Conservation (phyloP, 2,329 filamentous ascomycete genomes). For the Trichoderma polysporum region DNA sequence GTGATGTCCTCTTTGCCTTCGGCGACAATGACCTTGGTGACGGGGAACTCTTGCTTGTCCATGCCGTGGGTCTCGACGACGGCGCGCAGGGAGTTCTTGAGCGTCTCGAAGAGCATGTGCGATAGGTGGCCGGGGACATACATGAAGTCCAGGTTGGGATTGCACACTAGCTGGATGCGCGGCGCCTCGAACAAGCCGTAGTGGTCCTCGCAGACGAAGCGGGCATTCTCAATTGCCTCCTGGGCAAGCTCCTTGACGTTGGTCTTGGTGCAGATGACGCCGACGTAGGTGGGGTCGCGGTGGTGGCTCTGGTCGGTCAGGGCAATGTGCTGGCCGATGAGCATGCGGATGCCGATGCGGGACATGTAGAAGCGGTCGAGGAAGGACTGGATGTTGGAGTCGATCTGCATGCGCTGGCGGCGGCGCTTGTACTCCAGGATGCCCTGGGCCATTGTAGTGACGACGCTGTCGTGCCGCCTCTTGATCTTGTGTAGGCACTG, state of each 20-base stretch:
- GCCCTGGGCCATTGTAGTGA: constrained; percentile 96
- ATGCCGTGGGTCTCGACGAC: constrained; percentile 94
- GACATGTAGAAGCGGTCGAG: constrained; percentile 99
- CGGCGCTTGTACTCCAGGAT: constrained; percentile 98
- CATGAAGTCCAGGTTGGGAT: constrained; percentile 95
- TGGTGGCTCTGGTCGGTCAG: constrained; percentile 90
- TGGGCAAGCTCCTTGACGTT: constrained; percentile 93
- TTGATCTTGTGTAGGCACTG: constrained; percentile 92
- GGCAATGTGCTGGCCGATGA: constrained; percentile 97
- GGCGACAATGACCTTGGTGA: constrained; percentile 96
- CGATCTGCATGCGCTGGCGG: constrained; percentile 96
- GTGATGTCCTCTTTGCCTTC: constrained; percentile 99
- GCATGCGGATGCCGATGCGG: constrained; percentile 97
- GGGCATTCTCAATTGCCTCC: constrained; percentile 96
- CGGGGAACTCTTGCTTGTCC: constrained; percentile 92
- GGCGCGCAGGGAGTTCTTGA: constrained; percentile 96
- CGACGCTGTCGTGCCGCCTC: constrained; percentile 90
- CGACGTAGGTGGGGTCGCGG: constrained; percentile 89
- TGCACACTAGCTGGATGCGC: constrained; percentile 94
- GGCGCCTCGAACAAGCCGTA: constrained; percentile 97
- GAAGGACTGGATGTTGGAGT: constrained; percentile 95
- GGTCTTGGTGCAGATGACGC: constrained; percentile 98
- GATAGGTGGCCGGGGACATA: constrained; percentile 98
- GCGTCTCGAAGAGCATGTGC: constrained; percentile 98
- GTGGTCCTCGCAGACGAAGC: constrained; percentile 99